Conservation (phyloP, 176 grass and related monocot genomes). For the Cenchrus fungigraminus region DNA sequence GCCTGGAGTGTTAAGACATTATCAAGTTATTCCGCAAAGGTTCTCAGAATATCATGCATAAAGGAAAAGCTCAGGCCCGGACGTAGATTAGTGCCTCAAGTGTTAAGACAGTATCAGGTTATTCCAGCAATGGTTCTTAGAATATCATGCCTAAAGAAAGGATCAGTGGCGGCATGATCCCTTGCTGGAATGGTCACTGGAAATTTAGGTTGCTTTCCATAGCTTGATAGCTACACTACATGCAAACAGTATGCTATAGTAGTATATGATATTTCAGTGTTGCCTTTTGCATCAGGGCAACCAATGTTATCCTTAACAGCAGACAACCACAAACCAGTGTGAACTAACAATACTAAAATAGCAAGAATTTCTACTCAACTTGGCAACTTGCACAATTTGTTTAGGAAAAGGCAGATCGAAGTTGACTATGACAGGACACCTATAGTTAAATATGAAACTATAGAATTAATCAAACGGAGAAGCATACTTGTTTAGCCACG, state of each 20-base stretch:
- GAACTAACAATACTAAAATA: constrained; percentile 19
- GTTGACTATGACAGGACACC: neutral
- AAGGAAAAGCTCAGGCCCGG: neutral
- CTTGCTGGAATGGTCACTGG: neutral
- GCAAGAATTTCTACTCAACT: constrained; percentile 7
- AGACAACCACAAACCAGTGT: neutral
- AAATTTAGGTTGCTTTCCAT: constrained; percentile 6
- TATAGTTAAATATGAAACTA: neutral
- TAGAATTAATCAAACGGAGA: constrained; percentile 5
- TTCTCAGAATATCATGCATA: neutral
- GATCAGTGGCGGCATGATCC: neutral
- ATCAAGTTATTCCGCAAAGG: neutral
- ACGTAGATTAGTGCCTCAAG: too few relatives aligned
- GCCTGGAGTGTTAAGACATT: neutral
- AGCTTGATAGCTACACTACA: neutral
- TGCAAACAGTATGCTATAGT: neutral
- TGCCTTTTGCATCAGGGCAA: neutral
- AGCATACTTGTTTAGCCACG: constrained; percentile 71
- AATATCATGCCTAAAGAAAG: constrained; percentile 10
- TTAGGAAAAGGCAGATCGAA: neutral
- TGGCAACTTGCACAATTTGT: constrained; percentile 14
- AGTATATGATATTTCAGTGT: constrained; percentile 9
- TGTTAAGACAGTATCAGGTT: neutral
- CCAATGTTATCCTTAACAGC: neutral
- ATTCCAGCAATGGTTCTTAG: neutral